A percentile compares a stretch with the other conserved stretches of the same genome.
These are phyloP conservation scores for Fusarium graminum DNA, from an alignment of 2,329 filamentous ascomycete species.

Conservation along the genomic window DNA sequence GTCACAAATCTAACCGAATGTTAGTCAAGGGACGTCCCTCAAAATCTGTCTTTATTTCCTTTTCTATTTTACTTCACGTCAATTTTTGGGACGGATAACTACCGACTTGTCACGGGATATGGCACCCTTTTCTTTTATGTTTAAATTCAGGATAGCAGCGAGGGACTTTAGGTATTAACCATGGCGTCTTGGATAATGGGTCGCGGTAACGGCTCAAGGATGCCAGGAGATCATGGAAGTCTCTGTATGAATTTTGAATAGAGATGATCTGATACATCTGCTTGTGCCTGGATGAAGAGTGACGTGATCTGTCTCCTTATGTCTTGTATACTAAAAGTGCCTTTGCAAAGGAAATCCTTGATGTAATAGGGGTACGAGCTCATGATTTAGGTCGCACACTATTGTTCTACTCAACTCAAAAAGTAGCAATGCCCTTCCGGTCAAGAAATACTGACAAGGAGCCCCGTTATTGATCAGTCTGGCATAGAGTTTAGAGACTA, in stretches of 20 bases:
- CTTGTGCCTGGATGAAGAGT: slow-evolving; percentile 7
- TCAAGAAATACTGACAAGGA: too few species aligned
- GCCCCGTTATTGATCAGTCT: neutral
- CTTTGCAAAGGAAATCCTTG: neutral
- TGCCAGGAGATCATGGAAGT: slow-evolving; percentile 47
- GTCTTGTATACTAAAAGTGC: neutral
- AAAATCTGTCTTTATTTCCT: slow-evolving; percentile 33
- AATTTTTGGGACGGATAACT: slow-evolving; percentile 45
- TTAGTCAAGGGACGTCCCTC: slow-evolving; percentile 25
- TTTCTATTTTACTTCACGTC: slow-evolving; percentile 43
- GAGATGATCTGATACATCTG: slow-evolving; percentile 43
- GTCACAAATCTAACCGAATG: slow-evolving; percentile 41
- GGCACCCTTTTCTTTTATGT: slow-evolving; percentile 42
- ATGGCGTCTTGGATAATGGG: slow-evolving; percentile 50
- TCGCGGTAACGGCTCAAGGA: slow-evolving; percentile 48
- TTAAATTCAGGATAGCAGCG: slow-evolving; percentile 40
- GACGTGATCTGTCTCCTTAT: neutral
- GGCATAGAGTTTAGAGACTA: neutral
- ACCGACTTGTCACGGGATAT: slow-evolving; percentile 42
- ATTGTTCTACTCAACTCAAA: too few species aligned
- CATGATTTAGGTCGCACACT: too few species aligned
- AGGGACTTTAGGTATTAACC: slow-evolving; percentile 47
- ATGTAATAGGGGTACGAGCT: neutral
- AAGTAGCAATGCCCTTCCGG: too few species aligned
- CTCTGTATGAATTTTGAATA: slow-evolving; percentile 49